Evolutionary conservation across 2,329 filamentous ascomycete genomes (phyloP), one percentile per base, ranked within the genome.

Genomic region (Fusarium irregulare): DNA sequence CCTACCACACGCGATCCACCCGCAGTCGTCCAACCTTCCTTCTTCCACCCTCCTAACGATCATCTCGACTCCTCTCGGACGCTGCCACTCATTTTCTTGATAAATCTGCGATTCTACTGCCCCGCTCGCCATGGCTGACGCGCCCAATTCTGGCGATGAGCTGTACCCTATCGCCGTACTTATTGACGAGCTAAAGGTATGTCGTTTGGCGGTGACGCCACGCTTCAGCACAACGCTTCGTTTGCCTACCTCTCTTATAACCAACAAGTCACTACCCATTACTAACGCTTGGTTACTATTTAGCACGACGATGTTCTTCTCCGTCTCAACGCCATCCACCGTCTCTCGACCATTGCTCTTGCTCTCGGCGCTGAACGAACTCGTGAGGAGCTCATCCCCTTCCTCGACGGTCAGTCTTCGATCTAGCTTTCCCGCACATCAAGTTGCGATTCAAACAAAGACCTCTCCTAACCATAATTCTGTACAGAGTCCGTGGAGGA

Each of bases 141-240:
- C 91, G 84, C 88, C 91, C 82, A 93, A 91, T 84, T 90, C 95
- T 86, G 97, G 92, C 83, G 96, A 99, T 85, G 97, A 98, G 91
- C 94, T 99, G 79, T 99, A 98, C 84, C 96, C 96, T 81, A 99
- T 99, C 87, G 96, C 97, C 80, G 96, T 99, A 76, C 91, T 99
- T 83, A 99, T 99, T 84, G 96, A 99, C 83, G 96, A 99, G 89
- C 88, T 99, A 79, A 99, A 98, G 93, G 94, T 97, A 89, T 68
- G 64, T 55, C 50, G 23, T 71, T 68, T 77, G 82, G 78, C 73
- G 71, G 68, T 74, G 66, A 75, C 68, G 70, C 65, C 70, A 71
- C 67, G 68, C 60, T 70, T 58, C 55, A 50, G 60, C 63, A 40
- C 64, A 44, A 40, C 51, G 34, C 66, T 62, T 49, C 61, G 42